Conservation (phyloP, 805 yeast genomes). For the Sugiyamaella smithiae region DNA sequence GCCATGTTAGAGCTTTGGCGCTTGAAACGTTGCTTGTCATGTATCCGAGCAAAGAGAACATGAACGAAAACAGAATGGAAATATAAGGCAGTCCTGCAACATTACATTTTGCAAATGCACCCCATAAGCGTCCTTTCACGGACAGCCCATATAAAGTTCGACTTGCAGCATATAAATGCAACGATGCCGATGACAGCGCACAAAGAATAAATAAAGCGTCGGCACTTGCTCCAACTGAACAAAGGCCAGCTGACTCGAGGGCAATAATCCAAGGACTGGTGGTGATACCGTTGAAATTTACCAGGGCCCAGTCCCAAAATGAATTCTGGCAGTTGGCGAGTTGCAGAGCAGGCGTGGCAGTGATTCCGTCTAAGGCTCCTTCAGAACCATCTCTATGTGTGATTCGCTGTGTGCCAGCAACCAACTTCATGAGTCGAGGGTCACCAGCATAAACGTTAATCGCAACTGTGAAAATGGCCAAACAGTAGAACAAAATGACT, state of each 20-base stretch:
- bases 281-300: constrained; percentile 2
- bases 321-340: constrained; percentile 2
- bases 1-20: constrained; percentile 60
- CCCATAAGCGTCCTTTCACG: constrained; percentile 59
- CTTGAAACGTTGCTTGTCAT: constrained; percentile 57
- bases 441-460: constrained; percentile 75
- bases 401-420: not conserved
- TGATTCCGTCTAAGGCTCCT: not conserved
- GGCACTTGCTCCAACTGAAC: constrained; percentile 49
- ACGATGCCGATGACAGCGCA: constrained; percentile 55
- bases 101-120: constrained; percentile 56
- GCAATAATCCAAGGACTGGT: constrained; percentile 50
- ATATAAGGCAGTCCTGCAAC: constrained; percentile 68
- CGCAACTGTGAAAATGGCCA: constrained; percentile 67
- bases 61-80: constrained; percentile 62
- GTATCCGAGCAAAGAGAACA: constrained; percentile 59
- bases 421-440: constrained; percentile 41
- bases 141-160: constrained; percentile 56
- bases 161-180: constrained; percentile 60
- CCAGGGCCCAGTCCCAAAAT: constrained; percentile 5
- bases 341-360: constrained; percentile 9
- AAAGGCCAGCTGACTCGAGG: constrained; percentile 49
- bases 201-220: constrained; percentile 54
- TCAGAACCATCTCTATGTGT: constrained; percentile 1
- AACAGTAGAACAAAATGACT: constrained; percentile 59